Evolutionary conservation across 176 grass and related monocot species (phyloP), one percentile per base, ranked within the genome.

Genomic region (Oropetium thomaeum): DNA sequence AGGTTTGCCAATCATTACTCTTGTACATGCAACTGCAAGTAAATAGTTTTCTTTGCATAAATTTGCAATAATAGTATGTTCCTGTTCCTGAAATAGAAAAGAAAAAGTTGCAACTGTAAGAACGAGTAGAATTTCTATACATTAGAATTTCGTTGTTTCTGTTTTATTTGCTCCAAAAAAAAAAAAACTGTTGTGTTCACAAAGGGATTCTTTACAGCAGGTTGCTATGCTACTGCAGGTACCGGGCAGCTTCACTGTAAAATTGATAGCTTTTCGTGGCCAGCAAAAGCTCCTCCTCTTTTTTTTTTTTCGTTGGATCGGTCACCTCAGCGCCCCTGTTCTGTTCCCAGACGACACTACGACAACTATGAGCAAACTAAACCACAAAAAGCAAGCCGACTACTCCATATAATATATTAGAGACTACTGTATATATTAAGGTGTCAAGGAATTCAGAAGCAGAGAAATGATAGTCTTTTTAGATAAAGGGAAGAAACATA

Each of bases 271-370:
- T 20, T 48, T 59, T 40, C 37, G 42, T 85, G 62, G 75, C 22
- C 16, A 38, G 59, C 47, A 58, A 79, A 85, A 58, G 75, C 65
- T 47, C 37, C 10, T 71, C 37, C 55, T 79, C 38, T 31, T 73
- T 73, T 79, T 17, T 62, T 48, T 73, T 27, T 10, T 31, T 44
- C 67, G 60, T 73, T 78, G 33, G 33, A 14, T 42, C 15, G 31
- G 33, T 77, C 70, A 67, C 37, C 19, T 52, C 44, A n/a, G n/a
- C n/a, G n/a, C n/a, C n/a, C n/a, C n/a, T n/a, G n/a, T n/a, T n/a
- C n/a, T n/a, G 69, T 27, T 58, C 48, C 5, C 69, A 66, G 19
- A 26, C 14, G 3, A n/a, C 1, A 20, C 71, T 52, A 19, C 28
- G 38, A 67, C 28, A 28, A 43, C 48, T 39, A 67, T 45, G n/a